These are phyloP conservation scores for Bathelium albidoporum DNA, from an alignment of 495 filamentous ascomycete genomes.

Conservation along the genomic window DNA sequence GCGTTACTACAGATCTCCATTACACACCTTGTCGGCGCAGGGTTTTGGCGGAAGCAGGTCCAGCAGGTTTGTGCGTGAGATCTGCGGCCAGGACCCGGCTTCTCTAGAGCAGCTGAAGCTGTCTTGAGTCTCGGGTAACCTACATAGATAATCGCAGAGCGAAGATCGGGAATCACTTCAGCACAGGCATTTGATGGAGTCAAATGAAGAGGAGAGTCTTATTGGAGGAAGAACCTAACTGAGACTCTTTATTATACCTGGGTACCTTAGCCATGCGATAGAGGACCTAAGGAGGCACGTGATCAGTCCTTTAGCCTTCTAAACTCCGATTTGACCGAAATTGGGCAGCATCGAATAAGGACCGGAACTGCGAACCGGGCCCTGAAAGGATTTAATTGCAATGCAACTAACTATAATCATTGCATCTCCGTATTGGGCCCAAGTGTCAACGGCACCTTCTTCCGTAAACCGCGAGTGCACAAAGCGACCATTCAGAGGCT, in stretches of 20 bases:
- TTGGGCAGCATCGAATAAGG: constrained; percentile 2
- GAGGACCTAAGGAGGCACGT: constrained; percentile 2
- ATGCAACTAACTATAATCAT: not conserved
- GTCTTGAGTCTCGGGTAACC: constrained; percentile 3
- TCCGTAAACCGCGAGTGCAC: not conserved
- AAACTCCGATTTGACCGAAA: constrained; percentile 4
- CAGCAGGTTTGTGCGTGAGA: constrained; percentile 2
- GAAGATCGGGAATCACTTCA: constrained; percentile 3
- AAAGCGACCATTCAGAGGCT: constrained; percentile 3
- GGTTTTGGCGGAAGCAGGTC: constrained; percentile 3
- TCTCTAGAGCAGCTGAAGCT: constrained; percentile 2
- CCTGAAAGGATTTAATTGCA: constrained; percentile 1
- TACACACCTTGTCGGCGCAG: not conserved
- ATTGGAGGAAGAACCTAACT: not conserved
- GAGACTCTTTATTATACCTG: not conserved
- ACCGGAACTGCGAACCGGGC: not conserved
- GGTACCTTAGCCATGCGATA: constrained; percentile 1
- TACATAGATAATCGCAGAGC: constrained; percentile 1
- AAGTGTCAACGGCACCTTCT: not conserved
- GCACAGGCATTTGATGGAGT: not conserved
- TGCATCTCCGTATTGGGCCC: not conserved
- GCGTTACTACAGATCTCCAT: constrained; percentile 1
- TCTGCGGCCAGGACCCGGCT: constrained; percentile 1
- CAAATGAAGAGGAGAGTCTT: not conserved
- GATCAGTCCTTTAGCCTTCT: not conserved